These are phyloP conservation scores for Neopestalotiopsis clavispora DNA, from an alignment of 2,329 filamentous ascomycete genomes.

Conservation along the genomic window DNA sequence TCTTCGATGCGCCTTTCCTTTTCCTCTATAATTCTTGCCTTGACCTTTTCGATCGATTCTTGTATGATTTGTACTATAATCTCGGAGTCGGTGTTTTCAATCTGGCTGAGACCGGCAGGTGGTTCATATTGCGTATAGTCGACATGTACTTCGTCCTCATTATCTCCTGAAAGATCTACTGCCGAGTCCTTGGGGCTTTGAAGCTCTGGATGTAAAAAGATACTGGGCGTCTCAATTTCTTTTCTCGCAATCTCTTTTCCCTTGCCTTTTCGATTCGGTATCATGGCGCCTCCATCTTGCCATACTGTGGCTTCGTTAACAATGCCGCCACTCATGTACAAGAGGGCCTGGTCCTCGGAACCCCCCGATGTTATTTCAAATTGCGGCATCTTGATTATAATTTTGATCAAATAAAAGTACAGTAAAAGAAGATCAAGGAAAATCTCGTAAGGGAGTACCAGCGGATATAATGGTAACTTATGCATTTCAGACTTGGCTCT, in stretches of 20 bases:
- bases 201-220: background rate
- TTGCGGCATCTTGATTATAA: background rate
- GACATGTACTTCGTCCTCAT: conserved; percentile 21
- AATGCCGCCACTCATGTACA: background rate
- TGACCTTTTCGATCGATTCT: conserved; percentile 51
- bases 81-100: conserved; percentile 43
- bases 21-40: conserved; percentile 40
- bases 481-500: too few relatives aligned
- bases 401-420: background rate
- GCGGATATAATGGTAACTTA: too few relatives aligned
- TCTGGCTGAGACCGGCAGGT: conserved; percentile 45
- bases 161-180: conserved; percentile 22
- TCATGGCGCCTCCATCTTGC: conserved; percentile 17
- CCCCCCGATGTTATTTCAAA: background rate
- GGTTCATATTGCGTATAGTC: conserved; percentile 55
- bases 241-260: conserved; percentile 27
- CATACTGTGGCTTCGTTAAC: background rate
- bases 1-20: conserved; percentile 34
- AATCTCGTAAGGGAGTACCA: too few relatives aligned
- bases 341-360: background rate
- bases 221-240: conserved; percentile 11
- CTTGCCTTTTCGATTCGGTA: conserved; percentile 26
- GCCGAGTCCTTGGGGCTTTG: conserved; percentile 23
- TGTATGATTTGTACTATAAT: conserved; percentile 46
- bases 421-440: too few relatives aligned